Base-by-base conservation (phyloP, 768 basidiomycete genomes). In the Strobilomyces dryophilus region DNA sequence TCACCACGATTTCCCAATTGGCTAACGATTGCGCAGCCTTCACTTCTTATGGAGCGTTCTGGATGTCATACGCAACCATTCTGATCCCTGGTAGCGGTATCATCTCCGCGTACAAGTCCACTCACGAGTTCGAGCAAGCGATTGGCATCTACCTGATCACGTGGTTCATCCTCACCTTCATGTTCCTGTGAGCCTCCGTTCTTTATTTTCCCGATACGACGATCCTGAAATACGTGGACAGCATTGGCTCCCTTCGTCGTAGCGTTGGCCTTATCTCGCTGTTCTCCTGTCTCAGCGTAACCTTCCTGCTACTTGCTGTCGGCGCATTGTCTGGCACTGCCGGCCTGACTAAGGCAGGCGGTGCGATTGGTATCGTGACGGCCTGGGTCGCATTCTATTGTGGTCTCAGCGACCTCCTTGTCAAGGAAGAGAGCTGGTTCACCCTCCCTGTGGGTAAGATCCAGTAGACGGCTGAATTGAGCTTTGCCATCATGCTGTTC, bases 21-120 rank as follows among this genome's bases (percentile, higher is more conserved):
- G 39, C 53, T 60, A 8, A 56, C 4, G 35, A 2, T 45, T 5
- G 12, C 4, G 24, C 55, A 86, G 90, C 89, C 0, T 93, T 92
- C 76, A 76, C 82, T 0, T 86, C 85, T 1, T 94, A 87, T 55
- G 92, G 92, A 21, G 87, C 84, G 3, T 94, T 93, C 77, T 94
- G 91, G 91, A 74, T 93, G 73, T 90, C 90, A 5, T 93, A 82
- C 45, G 89, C 82, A 5, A 74, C 80, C 0, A 83, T 94, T 60
- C 69, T 86, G 63, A 78, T 90, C 44, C 92, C 92, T 3, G 76
- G 78, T 26, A 79, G 78, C 5, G 89, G 89, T 14, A 76, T 92
- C 43, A 11, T 59, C 5, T 65, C 74, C 0, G 79, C 89, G 0
- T 92, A 84, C 62, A 45, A 59, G 0, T 47, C 56, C 0, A 46